Base-by-base conservation (phyloP, 2,329 filamentous ascomycete genomes). In the Trichophaea hybrida region DNA sequence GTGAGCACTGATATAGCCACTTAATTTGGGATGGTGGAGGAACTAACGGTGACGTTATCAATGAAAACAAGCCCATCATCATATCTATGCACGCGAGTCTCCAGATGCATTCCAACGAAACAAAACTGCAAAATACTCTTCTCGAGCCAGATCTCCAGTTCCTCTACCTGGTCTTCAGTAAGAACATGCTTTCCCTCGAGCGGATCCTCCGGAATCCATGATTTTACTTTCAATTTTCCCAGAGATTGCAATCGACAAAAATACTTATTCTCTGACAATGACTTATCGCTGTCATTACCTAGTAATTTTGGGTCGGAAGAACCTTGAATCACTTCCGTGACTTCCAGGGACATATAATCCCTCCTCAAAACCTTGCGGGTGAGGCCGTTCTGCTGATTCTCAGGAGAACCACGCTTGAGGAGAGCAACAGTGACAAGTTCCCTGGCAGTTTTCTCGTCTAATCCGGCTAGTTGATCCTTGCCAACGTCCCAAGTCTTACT, bases 71-170 rank as follows among this genome's bases (percentile, higher is more conserved):
- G 61, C 1, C 81, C 84, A 31, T 76, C 75, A 62, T 77, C 78
- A 31, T 86, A 71, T 59, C 81, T 74, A 64, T 76, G 79, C 7
- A 86, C 73, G 0, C 71, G 72, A 0, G 79, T 71, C 32, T 77
- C 74, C 37, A 86, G 67, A 70, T 83, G 85, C 76, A 85, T 79
- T 0, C 88, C 86, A 0, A 77, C 71, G 60, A 79, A 78, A 68
- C 85, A 80, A 58, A 79, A 74, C 33, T 74, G 61, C 15, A 85
- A 72, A 1, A 80, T 70, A 4, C 76, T 71, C 32, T 81, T 78
- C 61, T 95, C 89, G 2, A 95, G 69, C 68, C 85, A 80, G 64
- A 94, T 83, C 43, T 74, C 58, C 0, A 68, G 59, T 6, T 10
- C 43, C 34, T 73, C 69, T n/a, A 69, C 59, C n/a, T 70, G 68